phyloP scores from a whole-genome alignment of 345 rosid species.

The Tarenaya hassleriana region DNA sequence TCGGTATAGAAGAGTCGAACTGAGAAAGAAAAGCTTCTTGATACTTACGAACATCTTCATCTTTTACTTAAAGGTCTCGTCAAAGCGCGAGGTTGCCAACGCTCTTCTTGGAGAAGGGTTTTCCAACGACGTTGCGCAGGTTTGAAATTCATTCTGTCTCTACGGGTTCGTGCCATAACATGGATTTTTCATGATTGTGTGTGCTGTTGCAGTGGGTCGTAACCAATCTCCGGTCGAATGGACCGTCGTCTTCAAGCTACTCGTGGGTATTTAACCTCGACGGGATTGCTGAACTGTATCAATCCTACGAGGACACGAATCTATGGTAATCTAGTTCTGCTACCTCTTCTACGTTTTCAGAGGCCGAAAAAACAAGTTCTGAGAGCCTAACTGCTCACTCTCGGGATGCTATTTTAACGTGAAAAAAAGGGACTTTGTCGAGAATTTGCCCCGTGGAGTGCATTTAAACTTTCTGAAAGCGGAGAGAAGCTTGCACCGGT shows the following conservation, averaged over 20 bases:
- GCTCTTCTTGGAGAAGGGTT: constrained; percentile 34
- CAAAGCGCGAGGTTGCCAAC: constrained; percentile 27
- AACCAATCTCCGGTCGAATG: constrained; percentile 50
- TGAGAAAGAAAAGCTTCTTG: not conserved
- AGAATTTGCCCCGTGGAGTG: constrained; percentile 58
- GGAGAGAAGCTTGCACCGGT: constrained; percentile 74
- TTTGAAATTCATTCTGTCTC: not conserved
- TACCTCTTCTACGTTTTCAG: too few species aligned
- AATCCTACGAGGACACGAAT: constrained; percentile 65
- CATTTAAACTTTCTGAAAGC: constrained; percentile 75
- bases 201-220: constrained; percentile 52
- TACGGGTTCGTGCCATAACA: too few species aligned
- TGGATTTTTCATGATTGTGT: not conserved
- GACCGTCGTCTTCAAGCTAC: constrained; percentile 37
- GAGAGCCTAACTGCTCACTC: too few species aligned
- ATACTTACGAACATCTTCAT: constrained; percentile 14
- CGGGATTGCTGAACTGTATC: constrained; percentile 60
- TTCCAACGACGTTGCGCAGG: constrained; percentile 34
- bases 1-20: too few species aligned
- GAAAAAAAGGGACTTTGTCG: constrained; percentile 54
- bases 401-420: constrained; percentile 1
- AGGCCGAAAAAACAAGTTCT: too few species aligned
- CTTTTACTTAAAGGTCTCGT: constrained; percentile 24
- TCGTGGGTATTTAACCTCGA: constrained; percentile 65
- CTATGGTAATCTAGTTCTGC: constrained; percentile 39